Conservation (phyloP, 352 stramenopile species). For the Phytophthora rubi region DNA sequence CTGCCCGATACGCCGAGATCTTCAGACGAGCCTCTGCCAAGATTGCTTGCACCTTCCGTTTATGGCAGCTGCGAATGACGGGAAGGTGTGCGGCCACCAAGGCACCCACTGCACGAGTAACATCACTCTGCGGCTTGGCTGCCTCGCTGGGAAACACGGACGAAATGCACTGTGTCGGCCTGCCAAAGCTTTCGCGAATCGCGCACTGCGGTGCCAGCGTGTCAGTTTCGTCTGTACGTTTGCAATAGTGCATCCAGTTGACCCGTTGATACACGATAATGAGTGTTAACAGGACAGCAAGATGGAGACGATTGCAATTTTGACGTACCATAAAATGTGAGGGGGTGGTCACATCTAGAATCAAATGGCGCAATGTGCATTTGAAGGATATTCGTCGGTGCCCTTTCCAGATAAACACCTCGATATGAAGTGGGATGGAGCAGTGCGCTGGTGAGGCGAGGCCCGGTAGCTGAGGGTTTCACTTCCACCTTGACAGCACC, state of each 20-base stretch:
- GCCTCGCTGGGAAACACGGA: slow-evolving; percentile 35
- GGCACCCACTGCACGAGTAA: slow-evolving; percentile 28
- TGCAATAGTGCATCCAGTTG: slow-evolving; percentile 14
- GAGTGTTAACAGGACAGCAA: not conserved
- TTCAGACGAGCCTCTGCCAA: slow-evolving; percentile 36
- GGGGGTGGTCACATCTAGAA: slow-evolving; percentile 28
- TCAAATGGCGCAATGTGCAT: slow-evolving; percentile 22
- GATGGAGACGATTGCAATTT: slow-evolving; percentile 1
- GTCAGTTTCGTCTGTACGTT: slow-evolving; percentile 36
- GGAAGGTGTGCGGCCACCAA: slow-evolving; percentile 34
- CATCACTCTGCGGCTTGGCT: slow-evolving; percentile 31
- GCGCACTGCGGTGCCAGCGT: slow-evolving; percentile 33
- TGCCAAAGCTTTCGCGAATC: slow-evolving; percentile 45
- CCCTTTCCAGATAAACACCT: slow-evolving; percentile 26
- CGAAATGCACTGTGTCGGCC: slow-evolving; percentile 36
- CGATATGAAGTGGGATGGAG: slow-evolving; percentile 43
- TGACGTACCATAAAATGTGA: slow-evolving; percentile 46
- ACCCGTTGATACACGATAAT: not conserved
- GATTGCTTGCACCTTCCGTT: slow-evolving; percentile 35
- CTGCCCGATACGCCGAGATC: slow-evolving; percentile 27
- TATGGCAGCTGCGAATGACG: slow-evolving; percentile 37
- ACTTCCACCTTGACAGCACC: not conserved
- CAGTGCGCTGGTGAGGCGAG: not conserved
- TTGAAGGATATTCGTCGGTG: slow-evolving; percentile 32
- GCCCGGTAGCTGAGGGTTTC: slow-evolving; percentile 7